Evolutionary conservation across 1,284 basidiomycete species (phyloP).

Genomic region (Ganoderma multipileum): DNA sequence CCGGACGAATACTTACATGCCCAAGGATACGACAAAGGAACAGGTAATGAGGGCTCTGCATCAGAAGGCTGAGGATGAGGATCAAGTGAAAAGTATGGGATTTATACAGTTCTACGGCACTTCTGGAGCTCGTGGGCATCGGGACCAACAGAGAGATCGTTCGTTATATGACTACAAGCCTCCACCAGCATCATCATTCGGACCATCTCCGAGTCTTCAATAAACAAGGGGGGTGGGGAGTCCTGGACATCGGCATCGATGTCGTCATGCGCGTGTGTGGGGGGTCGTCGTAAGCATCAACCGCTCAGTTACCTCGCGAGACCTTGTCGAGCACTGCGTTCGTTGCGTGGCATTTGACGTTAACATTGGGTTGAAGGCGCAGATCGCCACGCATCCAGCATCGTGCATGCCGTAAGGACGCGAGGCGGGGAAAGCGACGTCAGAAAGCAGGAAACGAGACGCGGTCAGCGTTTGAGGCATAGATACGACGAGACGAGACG

Average conservation of each 20-base stretch:
- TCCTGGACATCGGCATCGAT: neutral
- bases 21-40: neutral
- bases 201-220: slow-evolving; percentile 22
- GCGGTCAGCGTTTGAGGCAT: neutral
- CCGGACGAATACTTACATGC: neutral
- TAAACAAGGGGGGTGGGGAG: slow-evolving; percentile 20
- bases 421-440: slow-evolving; percentile 3
- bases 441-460: slow-evolving; percentile 2
- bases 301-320: slow-evolving; percentile 34
- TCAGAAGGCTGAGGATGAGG: neutral
- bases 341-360: neutral
- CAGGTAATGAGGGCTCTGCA: neutral
- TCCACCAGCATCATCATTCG: slow-evolving; percentile 21
- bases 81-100: slow-evolving; percentile 20
- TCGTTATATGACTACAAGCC: slow-evolving; percentile 23
- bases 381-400: neutral
- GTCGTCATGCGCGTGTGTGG: slow-evolving; percentile 9
- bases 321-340: slow-evolving; percentile 40
- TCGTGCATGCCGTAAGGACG: slow-evolving; percentile 7
- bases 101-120: slow-evolving; percentile 36
- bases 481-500: neutral
- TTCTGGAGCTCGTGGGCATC: slow-evolving; percentile 28
- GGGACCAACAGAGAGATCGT: slow-evolving; percentile 23
- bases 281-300: neutral
- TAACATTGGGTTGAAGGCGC: neutral